Conservation (phyloP, 331 rosid species). For the Quercus tomentella region DNA sequence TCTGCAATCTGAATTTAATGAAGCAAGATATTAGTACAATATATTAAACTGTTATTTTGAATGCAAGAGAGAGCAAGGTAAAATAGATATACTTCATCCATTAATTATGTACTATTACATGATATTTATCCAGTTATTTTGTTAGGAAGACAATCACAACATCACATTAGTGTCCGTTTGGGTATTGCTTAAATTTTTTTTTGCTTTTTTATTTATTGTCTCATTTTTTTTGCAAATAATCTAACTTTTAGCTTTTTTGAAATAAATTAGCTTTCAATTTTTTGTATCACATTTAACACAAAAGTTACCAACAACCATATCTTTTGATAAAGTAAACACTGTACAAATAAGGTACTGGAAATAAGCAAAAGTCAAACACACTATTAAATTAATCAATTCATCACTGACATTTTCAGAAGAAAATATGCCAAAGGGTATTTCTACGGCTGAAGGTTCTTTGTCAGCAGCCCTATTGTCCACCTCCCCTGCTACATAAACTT, state of each 20-base stretch:
- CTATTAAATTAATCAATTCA: neutral
- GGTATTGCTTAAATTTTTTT: no score
- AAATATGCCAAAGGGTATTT: neutral
- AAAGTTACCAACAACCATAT: no score
- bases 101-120: neutral
- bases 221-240: no score
- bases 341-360: no score
- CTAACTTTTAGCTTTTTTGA: no score
- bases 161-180: neutral
- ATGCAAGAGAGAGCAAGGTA: neutral
- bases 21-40: neutral
- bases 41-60: neutral
- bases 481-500: neutral
- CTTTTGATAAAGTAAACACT: no score
- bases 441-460: neutral
- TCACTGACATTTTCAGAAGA: neutral
- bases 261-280: no score
- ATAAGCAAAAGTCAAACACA: no score
- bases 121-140: neutral
- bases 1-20: slow-evolving; percentile 72
- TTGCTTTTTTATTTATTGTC: no score
- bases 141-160: neutral
- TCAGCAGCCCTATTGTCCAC: neutral
- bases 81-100: neutral
- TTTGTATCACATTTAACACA: no score